A percentile compares a stretch with the other conserved stretches of the same genome.
Evolutionary conservation across 257 asterid genomes (phyloP).

Genomic region (Solanum arcanum): DNA sequence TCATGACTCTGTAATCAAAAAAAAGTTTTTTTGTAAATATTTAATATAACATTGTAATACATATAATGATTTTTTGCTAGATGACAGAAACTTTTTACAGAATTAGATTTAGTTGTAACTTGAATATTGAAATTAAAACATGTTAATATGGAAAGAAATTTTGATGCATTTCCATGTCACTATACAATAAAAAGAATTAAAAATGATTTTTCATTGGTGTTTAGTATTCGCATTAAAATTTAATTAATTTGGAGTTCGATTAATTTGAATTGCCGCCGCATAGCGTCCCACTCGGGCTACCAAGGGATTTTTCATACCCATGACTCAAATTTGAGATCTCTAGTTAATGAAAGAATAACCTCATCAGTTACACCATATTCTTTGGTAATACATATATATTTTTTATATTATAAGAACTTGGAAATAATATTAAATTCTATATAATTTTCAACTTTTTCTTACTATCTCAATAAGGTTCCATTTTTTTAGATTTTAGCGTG

Average conservation of each 20-base stretch:
- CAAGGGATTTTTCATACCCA: background rate
- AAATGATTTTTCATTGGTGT: no score
- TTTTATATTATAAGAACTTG: background rate
- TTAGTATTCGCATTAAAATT: accelerated
- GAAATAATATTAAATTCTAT: background rate
- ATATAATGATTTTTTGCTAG: background rate
- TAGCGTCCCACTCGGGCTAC: accelerated
- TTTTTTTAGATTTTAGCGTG: background rate
- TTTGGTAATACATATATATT: no score
- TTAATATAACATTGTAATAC: background rate
- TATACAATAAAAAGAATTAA: no score
- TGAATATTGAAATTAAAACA: background rate
- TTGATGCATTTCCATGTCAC: background rate
- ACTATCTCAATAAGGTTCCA: background rate
- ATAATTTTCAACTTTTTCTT: background rate
- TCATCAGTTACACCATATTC: no score
- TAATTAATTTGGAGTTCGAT: background rate
- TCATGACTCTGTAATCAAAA: background rate
- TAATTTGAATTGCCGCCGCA: no score
- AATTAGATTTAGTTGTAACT: no score
- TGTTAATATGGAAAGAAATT: background rate
- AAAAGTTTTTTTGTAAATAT: no score
- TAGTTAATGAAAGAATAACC: no score
- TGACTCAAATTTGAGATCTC: no score
- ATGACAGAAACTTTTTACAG: no score